Base-by-base conservation (phyloP, 1,139 yeast species). In the Sporopachydermia cereana region DNA sequence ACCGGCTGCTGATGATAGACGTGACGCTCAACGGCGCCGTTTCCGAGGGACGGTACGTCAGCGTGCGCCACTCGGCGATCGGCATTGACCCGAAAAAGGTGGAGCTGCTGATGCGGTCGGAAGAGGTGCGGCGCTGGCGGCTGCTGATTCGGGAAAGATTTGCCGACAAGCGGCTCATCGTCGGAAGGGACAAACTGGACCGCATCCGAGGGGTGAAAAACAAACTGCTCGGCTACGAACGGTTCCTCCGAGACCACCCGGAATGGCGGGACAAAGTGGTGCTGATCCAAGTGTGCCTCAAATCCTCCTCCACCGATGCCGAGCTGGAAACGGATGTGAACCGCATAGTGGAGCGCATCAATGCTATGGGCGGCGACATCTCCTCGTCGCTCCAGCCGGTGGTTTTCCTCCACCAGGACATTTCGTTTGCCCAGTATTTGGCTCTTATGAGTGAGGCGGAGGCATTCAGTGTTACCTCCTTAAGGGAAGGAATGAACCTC, bases 401-500 rank as follows among this genome's bases (percentile, higher is more conserved):
- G 5, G 88, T 86, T 2, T 71, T 89, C 39, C 67, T 91, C 46
- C 91, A 86, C 54, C 93, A 86, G 59, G 96, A 89, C 54, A 77
- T 91, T 49, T 89, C 79, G 29, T 91, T 85, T 59, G 82, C 80
- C 47, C 97, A 91, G 61, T 91, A 91, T 58, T 64, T 91, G 53
- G 97, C 96, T 0, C 66, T 91, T 47, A 74, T 84, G 46, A 69
- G 80, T 42, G 96, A 88, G 59, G 96, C 97, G 0, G 94, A 84
- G 53, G 71, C 77, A 2, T 91, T 91, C 60, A 79, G 84, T 30
- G 96, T 91, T 2, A 79, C 94, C 3, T 83, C 96, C 1, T 75
- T 91, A 72, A 78, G 98, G 58, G 99, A 93, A 62, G 98, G 98
- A 18, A 84, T 91, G 84, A 91, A 91, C 57, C 69, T 91, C 58